phyloP scores from a whole-genome alignment of 805 yeast genomes.

The Hanseniaspora mollemarum region DNA sequence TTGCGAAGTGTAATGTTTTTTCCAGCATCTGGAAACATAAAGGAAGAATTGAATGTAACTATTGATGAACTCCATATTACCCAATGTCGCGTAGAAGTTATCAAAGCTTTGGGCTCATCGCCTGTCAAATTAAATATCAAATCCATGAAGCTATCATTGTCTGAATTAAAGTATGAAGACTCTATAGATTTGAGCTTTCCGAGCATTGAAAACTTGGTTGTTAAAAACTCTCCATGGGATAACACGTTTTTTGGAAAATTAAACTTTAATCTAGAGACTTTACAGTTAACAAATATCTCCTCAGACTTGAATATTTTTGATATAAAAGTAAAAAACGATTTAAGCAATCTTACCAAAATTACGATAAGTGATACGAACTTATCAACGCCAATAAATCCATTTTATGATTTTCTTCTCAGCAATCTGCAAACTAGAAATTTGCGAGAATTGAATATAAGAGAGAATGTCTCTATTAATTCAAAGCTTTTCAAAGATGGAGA shows the following conservation, averaged over 20 bases:
- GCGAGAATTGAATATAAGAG: conserved; percentile 9
- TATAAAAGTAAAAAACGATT: neutral
- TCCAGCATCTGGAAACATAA: neutral
- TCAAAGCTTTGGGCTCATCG: neutral
- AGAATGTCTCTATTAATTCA: neutral
- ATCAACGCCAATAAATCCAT: conserved; percentile 2
- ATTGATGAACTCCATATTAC: conserved; percentile 9
- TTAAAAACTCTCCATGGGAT: conserved; percentile 5
- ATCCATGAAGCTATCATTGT: conserved; percentile 5
- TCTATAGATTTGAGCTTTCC: neutral
- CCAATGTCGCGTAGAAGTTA: neutral
- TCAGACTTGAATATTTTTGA: conserved; percentile 4
- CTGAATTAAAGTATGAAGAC: neutral
- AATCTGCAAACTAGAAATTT: conserved; percentile 1
- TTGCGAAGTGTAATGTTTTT: neutral
- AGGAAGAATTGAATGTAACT: neutral
- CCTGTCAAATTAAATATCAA: neutral
- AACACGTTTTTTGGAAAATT: conserved; percentile 1
- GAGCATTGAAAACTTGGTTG: neutral
- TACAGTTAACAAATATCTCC: neutral
- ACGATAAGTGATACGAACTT: conserved; percentile 6
- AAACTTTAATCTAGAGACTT: neutral
- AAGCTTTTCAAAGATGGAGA: neutral
- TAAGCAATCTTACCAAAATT: neutral
- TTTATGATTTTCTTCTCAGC: conserved; percentile 1